Conservation (phyloP, 768 basidiomycete genomes). For the Auriscalpium vulgare region DNA sequence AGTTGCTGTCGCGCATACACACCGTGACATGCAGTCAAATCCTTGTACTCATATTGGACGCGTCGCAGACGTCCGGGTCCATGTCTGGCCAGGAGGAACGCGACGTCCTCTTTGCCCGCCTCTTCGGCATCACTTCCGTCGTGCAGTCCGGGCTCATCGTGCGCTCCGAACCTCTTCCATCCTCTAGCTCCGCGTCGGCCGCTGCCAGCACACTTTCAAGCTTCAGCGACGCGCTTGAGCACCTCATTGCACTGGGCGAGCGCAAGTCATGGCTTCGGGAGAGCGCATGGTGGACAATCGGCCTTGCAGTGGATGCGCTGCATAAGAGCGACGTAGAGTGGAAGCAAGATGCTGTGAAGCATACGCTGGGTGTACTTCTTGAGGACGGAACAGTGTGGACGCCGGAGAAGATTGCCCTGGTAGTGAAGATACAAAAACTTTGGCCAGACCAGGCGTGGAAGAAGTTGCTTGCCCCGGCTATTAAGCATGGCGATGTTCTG, state of each 20-base stretch:
- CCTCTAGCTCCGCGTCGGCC: slow-evolving; percentile 44
- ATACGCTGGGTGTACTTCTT: slow-evolving; percentile 45
- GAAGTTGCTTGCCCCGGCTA: slow-evolving; percentile 54
- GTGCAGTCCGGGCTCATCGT: slow-evolving; percentile 80
- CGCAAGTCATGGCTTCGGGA: slow-evolving; percentile 89
- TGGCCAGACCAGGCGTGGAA: slow-evolving; percentile 60
- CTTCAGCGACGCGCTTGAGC: slow-evolving; percentile 49
- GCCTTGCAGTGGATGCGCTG: slow-evolving; percentile 54
- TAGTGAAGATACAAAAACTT: slow-evolving; percentile 57
- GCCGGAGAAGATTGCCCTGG: slow-evolving; percentile 81
- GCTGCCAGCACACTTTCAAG: slow-evolving; percentile 48
- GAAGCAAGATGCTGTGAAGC: slow-evolving; percentile 56
- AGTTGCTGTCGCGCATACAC: slow-evolving; percentile 75
- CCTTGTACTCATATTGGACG: slow-evolving; percentile 62
- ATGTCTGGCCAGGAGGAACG: slow-evolving; percentile 90
- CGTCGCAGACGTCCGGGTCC: slow-evolving; percentile 62
- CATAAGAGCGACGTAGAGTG: slow-evolving; percentile 54
- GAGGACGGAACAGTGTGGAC: slow-evolving; percentile 59
- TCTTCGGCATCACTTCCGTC: slow-evolving; percentile 84
- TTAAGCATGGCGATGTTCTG: slow-evolving; percentile 69
- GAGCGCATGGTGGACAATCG: slow-evolving; percentile 81
- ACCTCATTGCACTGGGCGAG: slow-evolving; percentile 64
- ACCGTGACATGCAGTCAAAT: slow-evolving; percentile 77
- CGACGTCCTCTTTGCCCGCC: slow-evolving; percentile 83
- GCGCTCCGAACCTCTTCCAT: slow-evolving; percentile 45